Conservation (phyloP, 2,329 filamentous ascomycete genomes). For the Aaosphaeria arxii region DNA sequence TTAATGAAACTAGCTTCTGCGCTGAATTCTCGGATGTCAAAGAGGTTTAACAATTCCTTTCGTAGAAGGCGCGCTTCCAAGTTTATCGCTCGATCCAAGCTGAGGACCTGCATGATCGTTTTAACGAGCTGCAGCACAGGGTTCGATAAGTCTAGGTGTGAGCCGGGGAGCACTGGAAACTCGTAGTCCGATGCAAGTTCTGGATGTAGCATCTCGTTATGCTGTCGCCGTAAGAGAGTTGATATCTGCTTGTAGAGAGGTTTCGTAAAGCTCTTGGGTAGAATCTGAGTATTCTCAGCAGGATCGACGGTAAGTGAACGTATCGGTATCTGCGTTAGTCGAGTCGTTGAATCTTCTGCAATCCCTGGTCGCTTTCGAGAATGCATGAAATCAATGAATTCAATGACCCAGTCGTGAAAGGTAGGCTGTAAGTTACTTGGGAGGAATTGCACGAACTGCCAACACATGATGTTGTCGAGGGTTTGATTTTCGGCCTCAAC, state of each 20-base stretch:
- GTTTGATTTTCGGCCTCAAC: slow-evolving; percentile 72
- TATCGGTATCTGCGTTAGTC: slow-evolving; percentile 60
- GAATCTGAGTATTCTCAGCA: slow-evolving; percentile 62
- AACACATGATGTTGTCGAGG: slow-evolving; percentile 93
- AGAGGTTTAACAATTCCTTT: slow-evolving; percentile 83
- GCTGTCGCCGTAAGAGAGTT: slow-evolving; percentile 77
- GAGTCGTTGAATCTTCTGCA: slow-evolving; percentile 50
- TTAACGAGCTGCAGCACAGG: slow-evolving; percentile 90
- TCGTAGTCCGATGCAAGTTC: slow-evolving; percentile 83
- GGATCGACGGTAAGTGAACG: slow-evolving; percentile 53
- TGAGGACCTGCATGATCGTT: slow-evolving; percentile 85
- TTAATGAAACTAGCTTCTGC: slow-evolving; percentile 85
- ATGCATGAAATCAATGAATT: slow-evolving; percentile 96
- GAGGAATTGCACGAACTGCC: slow-evolving; percentile 91
- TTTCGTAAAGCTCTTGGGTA: slow-evolving; percentile 82
- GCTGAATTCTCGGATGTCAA: slow-evolving; percentile 93
- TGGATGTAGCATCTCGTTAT: slow-evolving; percentile 83
- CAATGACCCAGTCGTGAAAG: slow-evolving; percentile 90
- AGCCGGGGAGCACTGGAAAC: slow-evolving; percentile 78
- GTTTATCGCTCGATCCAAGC: slow-evolving; percentile 84
- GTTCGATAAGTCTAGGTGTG: slow-evolving; percentile 61
- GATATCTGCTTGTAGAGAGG: slow-evolving; percentile 87
- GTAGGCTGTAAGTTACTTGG: slow-evolving; percentile 74
- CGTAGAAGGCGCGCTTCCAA: slow-evolving; percentile 84
- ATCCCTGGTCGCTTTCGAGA: slow-evolving; percentile 64